Evolutionary conservation across 306 rosid species (phyloP), one percentile per base, ranked within the genome.

Genomic region (Prosopis cineraria): DNA sequence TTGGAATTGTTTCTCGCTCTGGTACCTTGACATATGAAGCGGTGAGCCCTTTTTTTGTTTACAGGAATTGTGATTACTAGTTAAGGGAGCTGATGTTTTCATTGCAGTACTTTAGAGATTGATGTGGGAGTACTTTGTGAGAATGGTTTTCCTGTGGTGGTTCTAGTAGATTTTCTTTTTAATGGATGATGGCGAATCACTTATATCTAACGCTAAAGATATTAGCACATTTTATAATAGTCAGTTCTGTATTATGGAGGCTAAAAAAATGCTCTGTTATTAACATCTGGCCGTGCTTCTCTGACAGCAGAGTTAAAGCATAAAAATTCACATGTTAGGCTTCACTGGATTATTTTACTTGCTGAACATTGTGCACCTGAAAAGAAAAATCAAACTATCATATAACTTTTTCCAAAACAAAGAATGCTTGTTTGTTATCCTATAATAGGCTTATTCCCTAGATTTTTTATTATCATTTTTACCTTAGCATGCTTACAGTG

Each of bases 1-100:
- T 96, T 7, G 99, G 98, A 88, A 96, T 96, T 85, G 98, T 96
- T 73, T 96, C 99, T 67, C 98, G 99, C 66, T 96, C 99, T 77
- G 99, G 99, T 53, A 96, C 99, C 85, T 89, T 96, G 90, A 96
- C 99, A 27, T 96, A 96, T 83, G 99, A 96, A 89, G 99, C 98
- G 41, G 99, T 96, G 88, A 89, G 94, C 88, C 63, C 55, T 73
- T 47, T 25, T 62, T 82, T 76, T 76, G 14, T 70, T 29, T 53
- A 22, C 11, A 16, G 44, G 72, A 67, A 48, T 20, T 14, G 1
- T 17, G 27, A 70, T 25, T 11, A 39, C 7, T 71, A 7, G 70
- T 76, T 77, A 12, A n/a, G 27, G 70, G 19, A 56, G 45, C 40
- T 65, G 44, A 4, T 34, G 43, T 64, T 25, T 76, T 69, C 68